Evolutionary conservation across 164 flowering plant species (phyloP), one percentile per base, ranked within the genome.

Genomic region (Nymphaea thermarum): DNA sequence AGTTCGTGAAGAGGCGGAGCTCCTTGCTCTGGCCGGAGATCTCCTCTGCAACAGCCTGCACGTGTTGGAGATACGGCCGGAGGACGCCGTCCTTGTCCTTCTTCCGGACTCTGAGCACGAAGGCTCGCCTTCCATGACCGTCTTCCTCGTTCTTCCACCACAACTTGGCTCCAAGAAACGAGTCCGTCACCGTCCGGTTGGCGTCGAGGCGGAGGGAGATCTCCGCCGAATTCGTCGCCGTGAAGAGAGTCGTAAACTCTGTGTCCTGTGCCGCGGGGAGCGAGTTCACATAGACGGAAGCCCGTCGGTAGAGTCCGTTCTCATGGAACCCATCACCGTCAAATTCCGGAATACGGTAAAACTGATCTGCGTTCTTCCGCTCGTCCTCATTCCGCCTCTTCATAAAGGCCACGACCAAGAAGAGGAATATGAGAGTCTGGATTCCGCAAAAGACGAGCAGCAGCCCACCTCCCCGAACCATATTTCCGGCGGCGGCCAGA

Each of bases 31-130:
- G 70, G 72, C 75, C 74, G 57, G 82, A 87, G 64, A 84, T 73
- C 65, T 92, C 93, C 4, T 83, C 93, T 14, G 82, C 71, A 41
- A 79, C 81, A 0, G 83, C 59, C 44, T 84, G 87, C 10, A 92
- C 79, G 69, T 88, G 92, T 67, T 88, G 94, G 15, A 92, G 76
- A 62, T 92, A 92, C 15, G 89, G 90, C 2, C 84, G 82, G 61
- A 89, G 80, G 8, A 92, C 75, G 62, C 94, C 67, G 0, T 82
- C 73, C 80, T 83, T 84, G 64, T 86, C 94, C 17, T 67, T 69
- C 68, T 77, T 80, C 68, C 81, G 75, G 45, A 92, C 74, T 80
- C 71, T 79, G 73, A 92, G 65, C 2, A 86, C 80, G 14, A 89
- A 75, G 7, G 79, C 65, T 4, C 68, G 71, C 14, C 57, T 51